Evolutionary conservation across 306 rosid genomes (phyloP), one percentile per base, ranked within the genome.

Genomic region (Clitoria ternatea): DNA sequence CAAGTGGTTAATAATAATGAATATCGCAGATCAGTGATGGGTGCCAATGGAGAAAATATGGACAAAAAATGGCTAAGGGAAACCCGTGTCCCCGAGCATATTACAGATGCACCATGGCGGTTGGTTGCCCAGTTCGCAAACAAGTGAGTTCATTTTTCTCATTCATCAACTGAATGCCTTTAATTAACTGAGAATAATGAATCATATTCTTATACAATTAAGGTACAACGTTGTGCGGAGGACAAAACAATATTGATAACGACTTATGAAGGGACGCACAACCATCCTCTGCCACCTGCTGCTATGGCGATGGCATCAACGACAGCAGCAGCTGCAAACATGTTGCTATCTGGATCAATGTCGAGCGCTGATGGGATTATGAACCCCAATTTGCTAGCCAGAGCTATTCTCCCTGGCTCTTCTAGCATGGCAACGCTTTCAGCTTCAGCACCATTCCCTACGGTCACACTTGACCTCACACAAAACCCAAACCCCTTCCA

Each of bases 261-360:
- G 2, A 94, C 98, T 0, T 94, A 94, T 15, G 97, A 94, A 79
- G 98, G 98, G 0, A 84, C 81, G 42, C 98, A 94, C 13, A 94
- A 89, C 78, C 98, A 94, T 70, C 98, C 98, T 5, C 84, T 94
- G 20, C 98, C 97, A 3, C 98, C 96, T 0, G 90, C 98, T 2
- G 98, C 98, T 1, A 84, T 90, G 96, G 95, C 96, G 7, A 94
- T 94, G 98, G 97, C 95, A 4, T 87, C 94, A 0, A 94, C 98
- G 6, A 94, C 98, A 0, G 15, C 92, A 0, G 97, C 98, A 4
- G 98, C 98, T 0, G 98, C 96, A 0, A 88, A 72, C 71, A 94
- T 94, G 97, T 61, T 94, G 50, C 80, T 94, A 1, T 87, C 96
- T 1, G 98, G 98, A 22, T 88, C 97, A 15, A 88, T 82, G 96